These are phyloP conservation scores for Trichoderma asperellum DNA, from an alignment of 2,329 filamentous ascomycete species.

Conservation along the genomic window DNA sequence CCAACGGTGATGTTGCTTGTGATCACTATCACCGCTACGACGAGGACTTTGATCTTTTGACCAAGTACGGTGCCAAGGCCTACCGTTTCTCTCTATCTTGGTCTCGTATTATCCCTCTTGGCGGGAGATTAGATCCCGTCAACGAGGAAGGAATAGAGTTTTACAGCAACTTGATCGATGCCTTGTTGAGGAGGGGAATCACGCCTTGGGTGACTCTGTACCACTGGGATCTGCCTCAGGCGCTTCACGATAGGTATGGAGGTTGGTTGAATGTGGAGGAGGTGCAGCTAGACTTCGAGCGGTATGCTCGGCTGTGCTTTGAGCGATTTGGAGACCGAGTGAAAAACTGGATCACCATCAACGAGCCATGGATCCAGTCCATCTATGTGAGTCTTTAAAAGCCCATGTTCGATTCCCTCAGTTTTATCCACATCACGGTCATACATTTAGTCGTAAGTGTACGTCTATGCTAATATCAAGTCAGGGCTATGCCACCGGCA, in stretches of 20 bases:
- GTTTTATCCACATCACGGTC: neutral
- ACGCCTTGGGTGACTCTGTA: slow-evolving; percentile 65
- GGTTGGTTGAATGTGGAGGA: slow-evolving; percentile 42
- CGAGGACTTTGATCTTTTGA: slow-evolving; percentile 64
- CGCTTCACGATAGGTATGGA: slow-evolving; percentile 44
- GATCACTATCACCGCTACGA: slow-evolving; percentile 48
- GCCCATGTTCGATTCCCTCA: neutral
- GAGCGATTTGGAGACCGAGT: slow-evolving; percentile 48
- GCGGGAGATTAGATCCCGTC: slow-evolving; percentile 64
- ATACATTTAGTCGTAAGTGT: neutral
- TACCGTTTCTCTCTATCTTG: slow-evolving; percentile 70
- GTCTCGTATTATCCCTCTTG: slow-evolving; percentile 67
- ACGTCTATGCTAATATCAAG: neutral
- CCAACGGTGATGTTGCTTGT: slow-evolving; percentile 53
- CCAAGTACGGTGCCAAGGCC: slow-evolving; percentile 58
- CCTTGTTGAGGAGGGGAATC: slow-evolving; percentile 59
- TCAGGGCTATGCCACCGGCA: slow-evolving; percentile 42
- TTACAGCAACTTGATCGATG: slow-evolving; percentile 64
- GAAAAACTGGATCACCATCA: slow-evolving; percentile 46
- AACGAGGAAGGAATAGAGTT: slow-evolving; percentile 64
- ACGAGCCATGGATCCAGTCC: slow-evolving; percentile 46
- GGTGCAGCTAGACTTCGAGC: slow-evolving; percentile 42
- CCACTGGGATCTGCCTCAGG: slow-evolving; percentile 61
- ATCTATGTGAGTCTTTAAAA: slow-evolving; percentile 38
- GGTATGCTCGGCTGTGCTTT: slow-evolving; percentile 44